Evolutionary conservation across 2,329 filamentous ascomycete species (phyloP).

Genomic region (Cladosporium sp.): DNA sequence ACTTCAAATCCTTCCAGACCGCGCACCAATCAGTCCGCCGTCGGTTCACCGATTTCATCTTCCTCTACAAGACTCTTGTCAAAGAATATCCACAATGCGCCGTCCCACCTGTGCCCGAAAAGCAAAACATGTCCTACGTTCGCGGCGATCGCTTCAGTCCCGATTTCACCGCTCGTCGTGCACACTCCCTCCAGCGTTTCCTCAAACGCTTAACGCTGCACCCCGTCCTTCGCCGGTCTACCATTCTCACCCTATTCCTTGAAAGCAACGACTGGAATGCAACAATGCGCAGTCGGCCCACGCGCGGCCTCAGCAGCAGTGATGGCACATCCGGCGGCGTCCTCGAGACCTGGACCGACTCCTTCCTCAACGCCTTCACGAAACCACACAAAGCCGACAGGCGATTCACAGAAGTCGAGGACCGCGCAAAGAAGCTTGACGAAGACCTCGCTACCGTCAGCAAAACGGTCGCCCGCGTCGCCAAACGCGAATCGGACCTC

Average conservation of each 20-base stretch:
- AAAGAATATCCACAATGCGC: conserved; percentile 88
- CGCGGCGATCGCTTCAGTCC: conserved; percentile 90
- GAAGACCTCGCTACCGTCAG: conserved; percentile 91
- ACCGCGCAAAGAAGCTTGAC: conserved; percentile 88
- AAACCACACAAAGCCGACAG: conserved; percentile 95
- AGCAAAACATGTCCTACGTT: conserved; percentile 99
- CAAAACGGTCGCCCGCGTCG: conserved; percentile 90
- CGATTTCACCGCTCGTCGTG: conserved; percentile 85
- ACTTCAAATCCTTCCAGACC: conserved; percentile 89
- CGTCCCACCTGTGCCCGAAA: conserved; percentile 91
- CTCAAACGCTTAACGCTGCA: conserved; percentile 81
- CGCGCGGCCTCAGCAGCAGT: conserved; percentile 51
- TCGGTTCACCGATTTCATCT: conserved; percentile 96
- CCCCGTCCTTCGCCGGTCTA: conserved; percentile 77
- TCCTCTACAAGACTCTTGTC: conserved; percentile 84
- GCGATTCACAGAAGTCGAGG: conserved; percentile 88
- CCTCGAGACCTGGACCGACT: conserved; percentile 93
- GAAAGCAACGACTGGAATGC: conserved; percentile 96
- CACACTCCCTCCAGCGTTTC: conserved; percentile 88
- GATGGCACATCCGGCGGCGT: conserved; percentile 59
- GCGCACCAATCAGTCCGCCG: conserved; percentile 74
- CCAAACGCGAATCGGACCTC: conserved; percentile 79
- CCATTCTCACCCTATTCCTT: conserved; percentile 81
- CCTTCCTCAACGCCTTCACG: conserved; percentile 93
- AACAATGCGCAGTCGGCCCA: conserved; percentile 76